Conservation (phyloP, 768 basidiomycete genomes). For the Rhodosporidiobolus sp. region DNA sequence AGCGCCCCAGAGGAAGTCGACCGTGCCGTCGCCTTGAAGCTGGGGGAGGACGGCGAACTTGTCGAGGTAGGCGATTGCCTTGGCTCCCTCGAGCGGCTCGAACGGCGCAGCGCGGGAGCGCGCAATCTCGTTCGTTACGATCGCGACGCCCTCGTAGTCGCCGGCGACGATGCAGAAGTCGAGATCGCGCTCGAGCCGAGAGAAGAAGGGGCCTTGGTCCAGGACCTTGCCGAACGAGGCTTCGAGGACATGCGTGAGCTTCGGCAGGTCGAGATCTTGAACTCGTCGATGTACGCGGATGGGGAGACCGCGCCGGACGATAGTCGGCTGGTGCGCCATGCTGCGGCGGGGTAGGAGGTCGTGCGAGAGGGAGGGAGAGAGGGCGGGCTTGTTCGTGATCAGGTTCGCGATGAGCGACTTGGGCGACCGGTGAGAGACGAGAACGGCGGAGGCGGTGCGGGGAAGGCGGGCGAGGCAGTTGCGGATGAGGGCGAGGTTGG, state of each 20-base stretch:
- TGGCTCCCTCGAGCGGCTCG: slow-evolving; percentile 2
- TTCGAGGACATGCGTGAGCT: slow-evolving; percentile 78
- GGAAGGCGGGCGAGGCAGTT: slow-evolving; percentile 91
- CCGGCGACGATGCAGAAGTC: slow-evolving; percentile 93
- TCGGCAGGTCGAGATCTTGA: slow-evolving; percentile 62
- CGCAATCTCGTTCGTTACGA: slow-evolving; percentile 67
- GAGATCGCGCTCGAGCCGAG: slow-evolving; percentile 67
- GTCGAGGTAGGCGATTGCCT: slow-evolving; percentile 84
- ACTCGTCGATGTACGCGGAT: slow-evolving; percentile 72
- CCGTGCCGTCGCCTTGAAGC: slow-evolving; percentile 96
- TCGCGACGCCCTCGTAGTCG: slow-evolving; percentile 90
- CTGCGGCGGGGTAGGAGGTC: slow-evolving; percentile 77
- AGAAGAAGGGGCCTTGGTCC: slow-evolving; percentile 70
- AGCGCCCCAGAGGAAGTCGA: slow-evolving; percentile 98
- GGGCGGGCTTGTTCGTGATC: slow-evolving; percentile 95
- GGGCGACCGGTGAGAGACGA: slow-evolving; percentile 96
- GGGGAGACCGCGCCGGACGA: slow-evolving; percentile 81
- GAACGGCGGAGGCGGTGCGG: slow-evolving; percentile 82
- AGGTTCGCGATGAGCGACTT: slow-evolving; percentile 93
- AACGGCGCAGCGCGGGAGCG: background rate
- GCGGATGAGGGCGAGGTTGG: slow-evolving; percentile 77
- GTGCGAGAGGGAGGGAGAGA: slow-evolving; percentile 91
- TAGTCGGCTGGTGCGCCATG: slow-evolving; percentile 85
- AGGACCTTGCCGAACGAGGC: slow-evolving; percentile 76
- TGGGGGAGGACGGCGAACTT: slow-evolving; percentile 95